These are phyloP conservation scores for Tricholoma flavovirens DNA, from an alignment of 768 basidiomycete genomes.

Conservation along the genomic window DNA sequence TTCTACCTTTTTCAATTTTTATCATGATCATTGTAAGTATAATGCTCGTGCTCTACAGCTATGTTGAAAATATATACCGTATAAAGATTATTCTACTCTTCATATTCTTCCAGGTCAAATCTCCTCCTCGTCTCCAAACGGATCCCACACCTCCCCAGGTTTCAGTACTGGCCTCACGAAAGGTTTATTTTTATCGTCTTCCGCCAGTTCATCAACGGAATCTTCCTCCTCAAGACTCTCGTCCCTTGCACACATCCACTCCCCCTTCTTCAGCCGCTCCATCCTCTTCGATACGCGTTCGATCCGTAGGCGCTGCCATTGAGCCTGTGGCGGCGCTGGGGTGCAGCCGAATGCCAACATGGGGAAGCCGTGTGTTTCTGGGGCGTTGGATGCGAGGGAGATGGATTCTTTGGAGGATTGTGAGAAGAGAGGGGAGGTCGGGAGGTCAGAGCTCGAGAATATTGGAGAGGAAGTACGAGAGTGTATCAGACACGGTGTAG, in stretches of 20 bases:
- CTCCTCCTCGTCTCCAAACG: conserved; percentile 26
- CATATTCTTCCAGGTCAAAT: conserved; percentile 8
- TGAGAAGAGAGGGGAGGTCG: conserved; percentile 8
- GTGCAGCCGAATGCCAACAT: conserved; percentile 19
- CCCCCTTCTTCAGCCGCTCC: conserved; percentile 27
- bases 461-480: conserved; percentile 3
- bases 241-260: conserved; percentile 26
- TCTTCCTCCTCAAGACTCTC: conserved; percentile 21
- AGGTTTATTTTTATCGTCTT: conserved; percentile 1
- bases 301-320: conserved; percentile 28
- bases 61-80: neutral
- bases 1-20: too few relatives aligned
- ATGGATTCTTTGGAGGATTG: conserved; percentile 3
- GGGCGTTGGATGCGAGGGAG: conserved; percentile 4
- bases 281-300: conserved; percentile 26
- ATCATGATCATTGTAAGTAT: too few relatives aligned
- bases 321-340: conserved; percentile 34
- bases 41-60: too few relatives aligned
- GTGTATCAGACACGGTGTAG: conserved; percentile 4
- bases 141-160: conserved; percentile 22
- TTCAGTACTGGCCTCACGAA: conserved; percentile 9
- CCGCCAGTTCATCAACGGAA: conserved; percentile 15
- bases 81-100: neutral
- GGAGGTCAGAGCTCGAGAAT: conserved; percentile 4
- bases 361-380: neutral